A percentile compares a stretch with the other conserved stretches of the same genome.
Conservation (phyloP, 805 yeast genomes). For the Teunomyces kruisii region DNA sequence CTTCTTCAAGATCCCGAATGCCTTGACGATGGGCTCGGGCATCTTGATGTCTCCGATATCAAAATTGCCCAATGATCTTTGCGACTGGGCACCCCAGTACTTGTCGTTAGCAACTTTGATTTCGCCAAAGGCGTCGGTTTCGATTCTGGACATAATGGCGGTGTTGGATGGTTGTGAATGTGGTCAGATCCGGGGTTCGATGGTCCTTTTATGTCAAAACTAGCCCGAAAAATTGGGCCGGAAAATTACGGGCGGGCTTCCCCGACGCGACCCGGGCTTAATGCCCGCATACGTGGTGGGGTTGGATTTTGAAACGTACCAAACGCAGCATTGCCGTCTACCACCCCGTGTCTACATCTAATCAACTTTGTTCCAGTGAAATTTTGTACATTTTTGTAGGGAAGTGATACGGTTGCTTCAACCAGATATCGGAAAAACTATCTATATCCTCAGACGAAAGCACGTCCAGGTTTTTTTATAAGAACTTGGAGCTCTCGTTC, state of each 20-base stretch:
- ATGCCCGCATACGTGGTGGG: neutral
- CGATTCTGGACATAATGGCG: slow-evolving; percentile 23
- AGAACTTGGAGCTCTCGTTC: slow-evolving; percentile 14
- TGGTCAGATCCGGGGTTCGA: neutral
- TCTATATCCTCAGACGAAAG: too few relatives aligned
- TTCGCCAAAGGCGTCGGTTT: slow-evolving; percentile 40
- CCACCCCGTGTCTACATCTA: too few relatives aligned
- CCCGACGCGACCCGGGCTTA: neutral
- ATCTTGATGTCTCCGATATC: slow-evolving; percentile 38
- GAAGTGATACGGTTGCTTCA: too few relatives aligned
- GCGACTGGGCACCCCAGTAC: slow-evolving; percentile 42
- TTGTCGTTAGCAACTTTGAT: slow-evolving; percentile 33
- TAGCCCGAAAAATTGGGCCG: neutral
- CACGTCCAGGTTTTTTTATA: too few relatives aligned
- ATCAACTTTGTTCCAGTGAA: too few relatives aligned
- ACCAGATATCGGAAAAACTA: neutral
- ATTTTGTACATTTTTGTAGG: neutral
- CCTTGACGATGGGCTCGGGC: slow-evolving; percentile 35
- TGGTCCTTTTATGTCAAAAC: neutral
- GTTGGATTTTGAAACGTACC: too few relatives aligned
- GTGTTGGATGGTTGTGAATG: neutral
- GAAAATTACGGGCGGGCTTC: neutral
- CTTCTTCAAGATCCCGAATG: slow-evolving; percentile 39
- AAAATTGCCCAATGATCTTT: slow-evolving; percentile 37
- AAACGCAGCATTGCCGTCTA: too few relatives aligned